Conservation (phyloP, 768 basidiomycete species). For the Tricholoma hemisulphureum region DNA sequence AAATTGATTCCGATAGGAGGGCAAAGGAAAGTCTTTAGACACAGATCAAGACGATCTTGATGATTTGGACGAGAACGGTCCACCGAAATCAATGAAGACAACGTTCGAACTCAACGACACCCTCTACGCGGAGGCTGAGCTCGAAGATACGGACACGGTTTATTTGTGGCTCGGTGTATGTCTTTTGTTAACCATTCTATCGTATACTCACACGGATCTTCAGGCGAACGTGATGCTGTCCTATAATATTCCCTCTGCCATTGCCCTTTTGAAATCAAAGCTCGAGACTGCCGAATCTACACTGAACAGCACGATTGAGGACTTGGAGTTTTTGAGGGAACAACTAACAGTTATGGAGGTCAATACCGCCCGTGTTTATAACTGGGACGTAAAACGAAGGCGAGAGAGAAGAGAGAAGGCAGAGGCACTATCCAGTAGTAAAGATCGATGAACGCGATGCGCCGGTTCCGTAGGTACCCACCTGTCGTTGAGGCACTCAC, state of each 20-base stretch:
- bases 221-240: constrained; percentile 98
- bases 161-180: constrained; percentile 95
- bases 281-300: constrained; percentile 65
- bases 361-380: constrained; percentile 93
- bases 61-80: constrained; percentile 47
- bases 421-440: constrained; percentile 17
- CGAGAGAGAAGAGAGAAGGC: constrained; percentile 53
- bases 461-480: not conserved
- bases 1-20: constrained; percentile 46
- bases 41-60: constrained; percentile 52
- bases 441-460: not conserved
- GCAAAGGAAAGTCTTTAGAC: constrained; percentile 47
- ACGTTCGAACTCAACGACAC: constrained; percentile 97
- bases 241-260: constrained; percentile 81
- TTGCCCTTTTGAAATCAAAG: constrained; percentile 71
- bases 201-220: not conserved
- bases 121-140: constrained; percentile 85
- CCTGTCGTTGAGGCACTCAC: not conserved
- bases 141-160: constrained; percentile 85
- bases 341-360: constrained; percentile 96
- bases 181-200: constrained; percentile 8
- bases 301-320: constrained; percentile 72
- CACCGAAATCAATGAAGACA: constrained; percentile 62
- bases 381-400: constrained; percentile 89
- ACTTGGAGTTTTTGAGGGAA: constrained; percentile 89